Percentiles rank a stretch among this genome's conserved stretches.
Conservation (phyloP, 202 grass and related monocot genomes). For the Panicum virgatum region DNA sequence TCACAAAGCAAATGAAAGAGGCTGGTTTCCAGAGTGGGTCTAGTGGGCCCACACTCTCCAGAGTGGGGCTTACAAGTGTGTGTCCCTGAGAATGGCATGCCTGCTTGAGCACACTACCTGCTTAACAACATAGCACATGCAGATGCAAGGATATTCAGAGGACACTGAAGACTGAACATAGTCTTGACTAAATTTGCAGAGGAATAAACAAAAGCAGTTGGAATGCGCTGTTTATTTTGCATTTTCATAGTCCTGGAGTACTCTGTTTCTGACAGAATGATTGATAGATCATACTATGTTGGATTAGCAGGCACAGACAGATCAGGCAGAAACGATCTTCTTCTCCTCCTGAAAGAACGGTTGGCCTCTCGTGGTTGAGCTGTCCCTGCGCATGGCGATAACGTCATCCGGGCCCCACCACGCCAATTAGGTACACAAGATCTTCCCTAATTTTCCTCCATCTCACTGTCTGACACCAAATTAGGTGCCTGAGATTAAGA, state of each 20-base stretch:
- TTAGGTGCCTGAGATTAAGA: conserved; percentile 19
- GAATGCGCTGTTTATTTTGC: not conserved
- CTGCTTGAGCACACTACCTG: not conserved
- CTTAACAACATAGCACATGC: not conserved
- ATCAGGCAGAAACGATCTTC: not conserved
- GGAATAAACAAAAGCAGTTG: not conserved
- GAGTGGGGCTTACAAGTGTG: too few relatives aligned
- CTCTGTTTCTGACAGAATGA: not conserved
- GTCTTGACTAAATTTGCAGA: not conserved
- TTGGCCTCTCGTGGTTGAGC: conserved; percentile 37
- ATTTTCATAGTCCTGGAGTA: not conserved
- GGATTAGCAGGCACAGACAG: not conserved
- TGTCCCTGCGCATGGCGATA: conserved; percentile 23
- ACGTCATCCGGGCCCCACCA: not conserved
- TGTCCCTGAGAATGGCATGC: not conserved
- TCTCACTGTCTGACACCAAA: not conserved
- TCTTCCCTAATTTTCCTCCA: not conserved
- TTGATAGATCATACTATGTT: not conserved
- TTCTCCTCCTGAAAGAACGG: not conserved
- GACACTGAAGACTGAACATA: not conserved
- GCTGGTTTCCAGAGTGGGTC: conserved; percentile 10
- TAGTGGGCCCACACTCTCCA: not conserved
- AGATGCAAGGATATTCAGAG: not conserved
- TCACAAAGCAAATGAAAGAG: not conserved
- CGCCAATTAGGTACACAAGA: not conserved